Evolutionary conservation across 1,284 basidiomycete species (phyloP).

Genomic region (Sporisorium graminicola): DNA sequence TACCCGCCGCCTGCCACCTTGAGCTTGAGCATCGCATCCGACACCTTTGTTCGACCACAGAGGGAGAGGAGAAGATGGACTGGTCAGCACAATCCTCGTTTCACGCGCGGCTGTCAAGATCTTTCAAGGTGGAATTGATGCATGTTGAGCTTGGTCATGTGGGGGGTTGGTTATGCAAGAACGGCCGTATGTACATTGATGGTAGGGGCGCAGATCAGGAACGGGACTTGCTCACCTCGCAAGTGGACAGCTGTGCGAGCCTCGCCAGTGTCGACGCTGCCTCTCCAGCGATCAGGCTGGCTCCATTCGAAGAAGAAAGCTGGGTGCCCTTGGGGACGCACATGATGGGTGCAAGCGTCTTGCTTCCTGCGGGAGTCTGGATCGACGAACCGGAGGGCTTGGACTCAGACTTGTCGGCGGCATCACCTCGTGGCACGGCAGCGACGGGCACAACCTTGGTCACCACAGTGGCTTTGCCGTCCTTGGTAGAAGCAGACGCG

Average conservation of each 20-base stretch:
- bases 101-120: background rate
- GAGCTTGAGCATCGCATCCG: constrained; percentile 90
- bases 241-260: constrained; percentile 49
- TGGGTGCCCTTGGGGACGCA: constrained; percentile 48
- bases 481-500: background rate
- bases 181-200: constrained; percentile 23
- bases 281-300: constrained; percentile 1
- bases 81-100: constrained; percentile 11
- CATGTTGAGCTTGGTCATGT: background rate
- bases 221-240: constrained; percentile 50
- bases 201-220: constrained; percentile 16
- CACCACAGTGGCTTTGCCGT: constrained; percentile 10
- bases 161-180: constrained; percentile 16
- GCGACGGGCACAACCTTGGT: constrained; percentile 27
- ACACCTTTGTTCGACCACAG: constrained; percentile 74
- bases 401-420: constrained; percentile 11
- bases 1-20: constrained; percentile 81
- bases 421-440: constrained; percentile 32
- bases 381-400: constrained; percentile 32
- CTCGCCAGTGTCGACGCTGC: constrained; percentile 30
- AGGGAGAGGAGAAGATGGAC: background rate
- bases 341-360: constrained; percentile 47
- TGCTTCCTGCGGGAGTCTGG: constrained; percentile 35
- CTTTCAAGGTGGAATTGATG: background rate
- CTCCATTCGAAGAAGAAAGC: constrained; percentile 12